A percentile compares a stretch with the other conserved stretches of the same genome.
Evolutionary conservation across 257 asterid species (phyloP).

Genomic region (Fraxinus excelsior): DNA sequence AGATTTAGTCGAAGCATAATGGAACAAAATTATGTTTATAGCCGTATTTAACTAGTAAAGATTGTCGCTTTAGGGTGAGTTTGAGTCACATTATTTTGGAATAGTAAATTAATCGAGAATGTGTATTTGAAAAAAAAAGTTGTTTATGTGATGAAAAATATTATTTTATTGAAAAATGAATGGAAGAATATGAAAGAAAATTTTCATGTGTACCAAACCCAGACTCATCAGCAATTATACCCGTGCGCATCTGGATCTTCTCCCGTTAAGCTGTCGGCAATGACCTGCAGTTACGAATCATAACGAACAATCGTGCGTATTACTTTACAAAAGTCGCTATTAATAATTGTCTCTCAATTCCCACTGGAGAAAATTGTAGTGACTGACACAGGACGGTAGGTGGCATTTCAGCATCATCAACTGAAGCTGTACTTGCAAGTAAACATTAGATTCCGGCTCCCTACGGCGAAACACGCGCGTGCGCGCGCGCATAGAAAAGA

Average conservation of each 20-base stretch:
- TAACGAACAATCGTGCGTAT: neutral
- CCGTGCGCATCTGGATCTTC: neutral
- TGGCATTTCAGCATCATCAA: neutral
- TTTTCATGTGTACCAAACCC: too few relatives aligned
- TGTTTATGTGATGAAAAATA: too few relatives aligned
- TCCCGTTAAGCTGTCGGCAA: neutral
- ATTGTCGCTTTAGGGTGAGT: neutral
- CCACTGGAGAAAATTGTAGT: neutral
- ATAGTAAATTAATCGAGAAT: too few relatives aligned
- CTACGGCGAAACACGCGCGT: neutral
- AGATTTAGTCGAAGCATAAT: neutral
- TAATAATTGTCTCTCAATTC: neutral
- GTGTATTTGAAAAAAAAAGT: too few relatives aligned
- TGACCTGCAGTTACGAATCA: neutral
- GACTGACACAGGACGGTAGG: neutral
- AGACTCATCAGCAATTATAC: neutral
- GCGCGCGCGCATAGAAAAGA: neutral
- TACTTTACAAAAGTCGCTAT: neutral
- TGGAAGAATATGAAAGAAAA: too few relatives aligned
- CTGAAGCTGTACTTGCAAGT: neutral
- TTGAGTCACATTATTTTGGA: too few relatives aligned
- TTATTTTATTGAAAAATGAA: too few relatives aligned
- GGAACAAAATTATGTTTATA: neutral
- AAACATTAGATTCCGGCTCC: neutral
- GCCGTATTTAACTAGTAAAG: neutral